Evolutionary conservation across 2,329 filamentous ascomycete genomes (phyloP).

Genomic region (Fusarium verticillioides): DNA sequence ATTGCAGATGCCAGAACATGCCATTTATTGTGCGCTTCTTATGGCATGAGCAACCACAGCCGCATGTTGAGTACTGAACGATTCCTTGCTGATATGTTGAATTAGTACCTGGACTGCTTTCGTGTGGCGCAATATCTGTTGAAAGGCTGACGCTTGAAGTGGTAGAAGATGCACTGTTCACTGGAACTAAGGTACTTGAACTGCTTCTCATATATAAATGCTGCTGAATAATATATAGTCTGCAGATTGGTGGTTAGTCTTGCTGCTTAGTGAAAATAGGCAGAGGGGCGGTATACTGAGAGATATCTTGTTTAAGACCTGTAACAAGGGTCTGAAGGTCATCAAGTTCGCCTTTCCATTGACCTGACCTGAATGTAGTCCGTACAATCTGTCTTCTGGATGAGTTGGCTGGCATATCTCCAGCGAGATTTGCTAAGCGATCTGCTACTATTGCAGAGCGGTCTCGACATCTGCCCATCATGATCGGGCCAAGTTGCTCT

Average conservation of each 20-base stretch:
- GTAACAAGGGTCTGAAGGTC: neutral
- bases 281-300: too few species aligned
- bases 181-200: too few species aligned
- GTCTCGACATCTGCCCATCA: constrained; percentile 8
- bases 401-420: neutral
- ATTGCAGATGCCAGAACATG: constrained; percentile 9
- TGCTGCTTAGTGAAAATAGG: too few species aligned
- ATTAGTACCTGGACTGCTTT: too few species aligned
- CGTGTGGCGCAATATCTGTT: too few species aligned
- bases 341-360: constrained; percentile 3
- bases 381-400: neutral
- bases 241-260: too few species aligned
- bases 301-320: neutral
- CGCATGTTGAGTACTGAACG: rapidly evolving
- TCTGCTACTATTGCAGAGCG: neutral
- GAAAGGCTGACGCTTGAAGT: too few species aligned
- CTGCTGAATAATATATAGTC: too few species aligned
- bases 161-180: too few species aligned
- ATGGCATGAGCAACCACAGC: constrained; percentile 3
- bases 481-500: constrained; percentile 5
- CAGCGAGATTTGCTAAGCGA: neutral
- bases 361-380: neutral
- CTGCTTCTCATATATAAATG: too few species aligned
- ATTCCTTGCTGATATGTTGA: neutral
- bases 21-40: neutral